These are phyloP conservation scores for Murraya paniculata DNA, from an alignment of 345 rosid genomes.

Conservation along the genomic window DNA sequence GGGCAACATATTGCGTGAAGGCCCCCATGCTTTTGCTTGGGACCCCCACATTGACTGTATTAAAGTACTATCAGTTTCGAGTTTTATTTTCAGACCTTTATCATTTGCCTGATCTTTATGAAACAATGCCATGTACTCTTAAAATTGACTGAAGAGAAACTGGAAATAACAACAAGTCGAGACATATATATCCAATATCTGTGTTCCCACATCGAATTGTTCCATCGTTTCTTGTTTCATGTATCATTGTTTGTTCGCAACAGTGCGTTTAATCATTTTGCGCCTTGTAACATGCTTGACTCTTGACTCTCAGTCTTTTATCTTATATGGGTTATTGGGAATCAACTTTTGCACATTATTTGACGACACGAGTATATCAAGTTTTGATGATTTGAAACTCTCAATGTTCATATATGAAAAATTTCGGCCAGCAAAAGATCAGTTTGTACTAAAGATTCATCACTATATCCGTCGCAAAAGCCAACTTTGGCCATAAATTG, in stretches of 20 bases:
- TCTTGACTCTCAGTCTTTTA: too few species aligned
- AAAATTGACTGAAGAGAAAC: neutral
- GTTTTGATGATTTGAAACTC: too few species aligned
- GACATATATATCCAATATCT: neutral
- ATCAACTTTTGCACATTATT: too few species aligned
- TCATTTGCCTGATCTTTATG: neutral
- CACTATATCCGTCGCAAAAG: too few species aligned
- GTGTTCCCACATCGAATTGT: conserved; percentile 6
- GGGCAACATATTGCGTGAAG: neutral
- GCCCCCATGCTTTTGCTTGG: neutral
- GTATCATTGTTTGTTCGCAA: neutral
- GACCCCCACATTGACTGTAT: neutral
- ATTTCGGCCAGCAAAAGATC: too few species aligned
- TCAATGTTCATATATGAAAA: too few species aligned
- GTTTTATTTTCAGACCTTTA: neutral
- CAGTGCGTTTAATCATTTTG: neutral
- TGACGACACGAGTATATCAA: too few species aligned
- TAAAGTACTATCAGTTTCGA: neutral
- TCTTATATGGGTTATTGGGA: too few species aligned
- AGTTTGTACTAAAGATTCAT: too few species aligned
- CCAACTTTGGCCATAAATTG: too few species aligned
- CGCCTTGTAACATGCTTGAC: too few species aligned
- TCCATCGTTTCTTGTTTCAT: neutral
- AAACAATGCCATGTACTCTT: conserved; percentile 6
- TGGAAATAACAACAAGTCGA: neutral